Conservation (phyloP, 2,329 filamentous ascomycete genomes). For the Beauveria australis region DNA sequence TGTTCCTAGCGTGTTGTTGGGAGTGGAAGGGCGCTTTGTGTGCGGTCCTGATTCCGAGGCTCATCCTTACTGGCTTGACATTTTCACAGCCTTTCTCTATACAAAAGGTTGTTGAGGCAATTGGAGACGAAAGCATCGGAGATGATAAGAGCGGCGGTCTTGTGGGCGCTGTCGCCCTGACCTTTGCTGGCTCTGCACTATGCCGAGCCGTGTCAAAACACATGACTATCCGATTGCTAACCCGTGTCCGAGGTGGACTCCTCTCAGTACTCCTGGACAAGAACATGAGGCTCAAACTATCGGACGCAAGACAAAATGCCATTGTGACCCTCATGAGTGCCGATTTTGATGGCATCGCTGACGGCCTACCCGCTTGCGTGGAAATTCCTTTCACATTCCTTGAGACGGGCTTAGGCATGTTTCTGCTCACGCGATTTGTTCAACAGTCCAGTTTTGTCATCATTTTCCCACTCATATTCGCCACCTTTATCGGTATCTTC, state of each 20-base stretch:
- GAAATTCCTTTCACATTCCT: background rate
- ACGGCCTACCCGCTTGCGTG: background rate
- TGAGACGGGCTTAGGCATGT: background rate
- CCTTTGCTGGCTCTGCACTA: background rate
- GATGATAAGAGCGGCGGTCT: background rate
- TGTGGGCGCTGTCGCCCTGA: background rate
- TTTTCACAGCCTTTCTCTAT: background rate
- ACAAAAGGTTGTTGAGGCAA: constrained; percentile 7
- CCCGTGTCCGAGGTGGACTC: background rate
- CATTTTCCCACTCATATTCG: background rate
- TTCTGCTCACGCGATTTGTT: background rate
- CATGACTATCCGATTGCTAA: background rate
- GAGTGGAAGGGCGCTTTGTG: constrained; percentile 13
- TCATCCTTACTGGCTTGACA: background rate
- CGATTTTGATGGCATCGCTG: background rate
- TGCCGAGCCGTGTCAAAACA: background rate
- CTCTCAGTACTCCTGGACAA: background rate
- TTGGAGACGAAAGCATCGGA: constrained; percentile 12
- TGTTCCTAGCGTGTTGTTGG: constrained; percentile 14
- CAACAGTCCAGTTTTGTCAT: background rate
- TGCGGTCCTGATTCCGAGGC: background rate
- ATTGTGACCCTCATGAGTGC: background rate
- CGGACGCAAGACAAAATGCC: background rate
- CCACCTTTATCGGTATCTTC: background rate
- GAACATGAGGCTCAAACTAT: background rate